A percentile compares a stretch with the other conserved stretches of the same genome.
Evolutionary conservation across 768 basidiomycete genomes (phyloP).

Genomic region (Trametes sanguinea): DNA sequence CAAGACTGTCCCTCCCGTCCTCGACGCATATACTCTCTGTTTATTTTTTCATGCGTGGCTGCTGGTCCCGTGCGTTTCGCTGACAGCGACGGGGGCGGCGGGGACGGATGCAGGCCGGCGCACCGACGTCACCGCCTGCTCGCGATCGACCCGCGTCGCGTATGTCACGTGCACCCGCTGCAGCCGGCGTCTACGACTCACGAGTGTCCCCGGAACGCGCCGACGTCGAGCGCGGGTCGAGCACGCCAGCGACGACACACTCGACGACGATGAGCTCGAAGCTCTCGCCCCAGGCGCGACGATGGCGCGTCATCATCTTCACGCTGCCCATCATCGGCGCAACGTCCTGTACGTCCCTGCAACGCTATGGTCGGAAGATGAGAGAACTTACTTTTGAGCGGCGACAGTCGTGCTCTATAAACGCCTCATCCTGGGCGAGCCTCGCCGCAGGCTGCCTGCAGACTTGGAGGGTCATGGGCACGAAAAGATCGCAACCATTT

Average conservation of each 20-base stretch:
- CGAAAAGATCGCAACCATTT: conserved; percentile 16
- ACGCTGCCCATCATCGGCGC: conserved; percentile 66
- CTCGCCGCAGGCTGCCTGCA: conserved; percentile 42
- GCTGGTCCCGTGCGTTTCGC: not conserved
- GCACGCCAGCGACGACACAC: not conserved
- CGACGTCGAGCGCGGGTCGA: conserved; percentile 3
- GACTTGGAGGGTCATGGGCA: conserved; percentile 13
- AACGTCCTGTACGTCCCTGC: conserved; percentile 53
- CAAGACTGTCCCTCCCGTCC: not conserved
- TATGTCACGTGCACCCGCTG: conserved; percentile 8
- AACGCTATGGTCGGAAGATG: not conserved
- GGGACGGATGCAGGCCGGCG: conserved; percentile 3
- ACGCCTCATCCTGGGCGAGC: conserved; percentile 57
- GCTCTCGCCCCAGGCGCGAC: conserved; percentile 47
- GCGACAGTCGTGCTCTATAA: conserved; percentile 63
- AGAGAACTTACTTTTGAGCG: conserved; percentile 5
- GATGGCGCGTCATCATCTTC: conserved; percentile 57
- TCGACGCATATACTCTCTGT: not conserved
- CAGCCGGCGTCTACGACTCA: not conserved
- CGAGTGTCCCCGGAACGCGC: not conserved
- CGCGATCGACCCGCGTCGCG: conserved; percentile 12
- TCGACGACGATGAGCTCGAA: conserved; percentile 30
- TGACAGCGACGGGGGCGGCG: conserved; percentile 1
- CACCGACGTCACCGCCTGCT: conserved; percentile 20
- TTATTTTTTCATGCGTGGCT: not conserved